Percentiles rank a stretch among this genome's conserved stretches.
These are phyloP conservation scores for Penicillium sp. DNA, from an alignment of 2,329 filamentous ascomycete genomes.

Conservation along the genomic window DNA sequence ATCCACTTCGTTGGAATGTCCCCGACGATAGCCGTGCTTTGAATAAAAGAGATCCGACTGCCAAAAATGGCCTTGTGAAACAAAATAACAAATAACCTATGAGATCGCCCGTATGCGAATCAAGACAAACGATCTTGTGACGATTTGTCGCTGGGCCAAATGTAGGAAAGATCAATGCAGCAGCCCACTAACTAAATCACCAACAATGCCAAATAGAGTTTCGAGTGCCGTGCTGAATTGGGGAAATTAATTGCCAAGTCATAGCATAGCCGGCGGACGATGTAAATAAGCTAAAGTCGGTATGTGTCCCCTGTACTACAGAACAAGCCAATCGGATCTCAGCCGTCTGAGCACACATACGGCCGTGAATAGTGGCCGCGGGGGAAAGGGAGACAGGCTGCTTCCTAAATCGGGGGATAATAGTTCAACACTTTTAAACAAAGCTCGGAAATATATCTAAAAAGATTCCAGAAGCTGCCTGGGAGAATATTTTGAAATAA, in stretches of 20 bases:
- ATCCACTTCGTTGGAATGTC: conserved; percentile 11
- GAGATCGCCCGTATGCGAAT: background rate
- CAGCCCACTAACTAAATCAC: background rate
- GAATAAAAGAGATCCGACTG: background rate
- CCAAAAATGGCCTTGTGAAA: background rate
- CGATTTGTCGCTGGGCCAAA: background rate
- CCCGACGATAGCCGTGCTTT: conserved; percentile 15
- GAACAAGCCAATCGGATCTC: background rate
- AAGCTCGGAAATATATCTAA: no score
- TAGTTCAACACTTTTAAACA: no score
- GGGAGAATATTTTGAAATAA: no score
- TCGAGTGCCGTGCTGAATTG: background rate
- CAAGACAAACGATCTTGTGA: background rate
- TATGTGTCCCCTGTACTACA: background rate
- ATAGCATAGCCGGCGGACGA: background rate
- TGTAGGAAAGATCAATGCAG: background rate
- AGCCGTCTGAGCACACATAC: no score
- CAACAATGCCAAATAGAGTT: background rate
- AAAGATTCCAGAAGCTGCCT: no score
- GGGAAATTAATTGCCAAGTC: background rate
- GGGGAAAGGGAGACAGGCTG: no score
- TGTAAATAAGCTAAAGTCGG: background rate
- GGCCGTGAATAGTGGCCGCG: no score
- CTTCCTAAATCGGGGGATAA: no score
- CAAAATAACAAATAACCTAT: background rate